Conservation (phyloP, 805 yeast species). For the Ogataea pini region DNA sequence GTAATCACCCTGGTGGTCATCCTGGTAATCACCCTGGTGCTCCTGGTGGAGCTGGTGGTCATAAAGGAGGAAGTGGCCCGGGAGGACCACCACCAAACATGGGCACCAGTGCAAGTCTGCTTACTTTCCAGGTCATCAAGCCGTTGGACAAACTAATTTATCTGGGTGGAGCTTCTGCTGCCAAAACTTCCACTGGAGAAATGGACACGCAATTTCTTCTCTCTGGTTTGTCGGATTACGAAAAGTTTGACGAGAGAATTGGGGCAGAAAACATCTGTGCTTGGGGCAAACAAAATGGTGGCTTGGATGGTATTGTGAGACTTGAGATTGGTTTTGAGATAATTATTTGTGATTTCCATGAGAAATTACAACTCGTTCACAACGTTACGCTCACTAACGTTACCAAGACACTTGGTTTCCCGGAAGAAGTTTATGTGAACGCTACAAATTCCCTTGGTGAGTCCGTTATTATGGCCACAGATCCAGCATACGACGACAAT, state of each 20-base stretch:
- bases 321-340: slow-evolving; percentile 64
- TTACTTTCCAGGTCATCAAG: slow-evolving; percentile 48
- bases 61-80: too few relatives aligned
- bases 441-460: background rate
- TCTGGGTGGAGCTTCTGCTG: slow-evolving; percentile 72
- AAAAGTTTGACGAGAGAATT: slow-evolving; percentile 41
- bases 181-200: slow-evolving; percentile 55
- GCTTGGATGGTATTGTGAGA: slow-evolving; percentile 57
- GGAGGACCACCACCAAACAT: slow-evolving; percentile 2
- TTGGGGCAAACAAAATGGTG: slow-evolving; percentile 52
- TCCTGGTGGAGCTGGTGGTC: background rate
- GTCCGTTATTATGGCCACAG: background rate
- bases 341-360: slow-evolving; percentile 58
- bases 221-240: slow-evolving; percentile 36
- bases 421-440: slow-evolving; percentile 26
- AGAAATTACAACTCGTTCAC: slow-evolving; percentile 47
- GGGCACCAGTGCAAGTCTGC: slow-evolving; percentile 27
- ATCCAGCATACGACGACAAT: slow-evolving; percentile 11
- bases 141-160: slow-evolving; percentile 52
- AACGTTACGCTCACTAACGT: slow-evolving; percentile 42
- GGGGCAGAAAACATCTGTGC: slow-evolving; percentile 54
- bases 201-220: slow-evolving; percentile 58
- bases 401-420: slow-evolving; percentile 42
- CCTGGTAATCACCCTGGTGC: background rate
- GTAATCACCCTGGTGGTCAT: slow-evolving; percentile 3